Base-by-base conservation (phyloP, 306 rosid genomes). In the Vicia villosa region DNA sequence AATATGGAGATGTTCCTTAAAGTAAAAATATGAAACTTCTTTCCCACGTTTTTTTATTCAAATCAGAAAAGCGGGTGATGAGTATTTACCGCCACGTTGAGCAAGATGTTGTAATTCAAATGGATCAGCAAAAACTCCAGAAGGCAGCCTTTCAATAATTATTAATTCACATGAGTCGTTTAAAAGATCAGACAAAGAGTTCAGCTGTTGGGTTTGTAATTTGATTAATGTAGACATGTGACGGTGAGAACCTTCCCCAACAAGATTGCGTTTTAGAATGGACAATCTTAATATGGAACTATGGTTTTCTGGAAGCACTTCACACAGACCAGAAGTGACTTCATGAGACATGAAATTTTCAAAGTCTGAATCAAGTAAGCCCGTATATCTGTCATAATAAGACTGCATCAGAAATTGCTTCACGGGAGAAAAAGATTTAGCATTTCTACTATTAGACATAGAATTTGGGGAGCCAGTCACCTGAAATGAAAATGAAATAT, bases 181-280 rank as follows among this genome's bases (percentile, higher is more conserved):
- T 46, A 73, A 65, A 60, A 75, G 66, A 63, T 86, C 78, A 72
- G 79, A 59, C 62, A 38, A 20, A 76, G 79, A 62, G 41, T 76
- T 34, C 11, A 64, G 49, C 19, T 12, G 77, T 34, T 62, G 49
- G 14, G 75, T 51, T 62, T 66, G 79, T 40, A 88, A 73, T 77
- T 70, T 82, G 63, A 85, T 67, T 72, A 76, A 79, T 26, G 96
- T 82, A 51, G 83, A 83, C 28, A 90, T 42, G 73, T 49, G 79
- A 17, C 91, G 90, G 60, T 90, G 96, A 19, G 96, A 88, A 78
- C 97, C 97, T 78, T 83, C 87, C 4, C 97, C 97, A 42, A 77
- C 76, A 56, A 94, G 83, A 69, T 74, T 74, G 56, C 83, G 87
- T 15, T 71, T 72, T 47, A 79, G 64, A 74, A 69, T 46, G 16